Evolutionary conservation across 2,329 filamentous ascomycete species (phyloP).

Genomic region (Hawksworthiomyces lignivorus): DNA sequence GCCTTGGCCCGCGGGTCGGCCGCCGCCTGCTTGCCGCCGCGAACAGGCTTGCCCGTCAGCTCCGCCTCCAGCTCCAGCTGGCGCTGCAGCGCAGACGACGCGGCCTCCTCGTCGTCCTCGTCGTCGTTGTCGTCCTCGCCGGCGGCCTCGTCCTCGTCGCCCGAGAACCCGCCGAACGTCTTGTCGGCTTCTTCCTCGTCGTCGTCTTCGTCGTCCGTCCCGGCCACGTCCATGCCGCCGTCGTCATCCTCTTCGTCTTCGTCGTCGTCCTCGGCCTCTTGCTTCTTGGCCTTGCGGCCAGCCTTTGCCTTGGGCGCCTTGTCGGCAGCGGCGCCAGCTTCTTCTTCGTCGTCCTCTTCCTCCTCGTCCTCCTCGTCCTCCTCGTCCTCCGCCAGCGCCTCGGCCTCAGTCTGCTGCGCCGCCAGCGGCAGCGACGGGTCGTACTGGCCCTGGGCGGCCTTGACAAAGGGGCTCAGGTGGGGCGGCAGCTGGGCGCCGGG

Average conservation of each 20-base stretch:
- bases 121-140: conserved; percentile 33
- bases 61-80: conserved; percentile 92
- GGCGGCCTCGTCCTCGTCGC: conserved; percentile 39
- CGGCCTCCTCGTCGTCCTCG: conserved; percentile 51
- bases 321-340: conserved; percentile 20
- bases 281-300: neutral
- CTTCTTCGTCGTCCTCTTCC: conserved; percentile 31
- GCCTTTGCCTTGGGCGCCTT: conserved; percentile 19
- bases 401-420: conserved; percentile 80
- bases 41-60: conserved; percentile 60
- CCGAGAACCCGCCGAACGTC: conserved; percentile 44
- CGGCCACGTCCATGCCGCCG: conserved; percentile 38
- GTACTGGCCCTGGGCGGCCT: conserved; percentile 77
- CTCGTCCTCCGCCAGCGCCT: conserved; percentile 63
- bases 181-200: conserved; percentile 49
- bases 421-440: conserved; percentile 81
- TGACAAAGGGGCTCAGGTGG: conserved; percentile 93
- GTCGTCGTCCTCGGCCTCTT: conserved; percentile 30
- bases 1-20: conserved; percentile 50
- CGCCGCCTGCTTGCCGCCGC: conserved; percentile 28
- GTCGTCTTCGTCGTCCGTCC: conserved; percentile 35
- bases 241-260: conserved; percentile 40
- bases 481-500: conserved; percentile 86
- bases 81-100: conserved; percentile 58
- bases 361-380: conserved; percentile 39